Evolutionary conservation across 2,329 filamentous ascomycete species (phyloP), one percentile per base, ranked within the genome.

Genomic region (Lachnellula arida): DNA sequence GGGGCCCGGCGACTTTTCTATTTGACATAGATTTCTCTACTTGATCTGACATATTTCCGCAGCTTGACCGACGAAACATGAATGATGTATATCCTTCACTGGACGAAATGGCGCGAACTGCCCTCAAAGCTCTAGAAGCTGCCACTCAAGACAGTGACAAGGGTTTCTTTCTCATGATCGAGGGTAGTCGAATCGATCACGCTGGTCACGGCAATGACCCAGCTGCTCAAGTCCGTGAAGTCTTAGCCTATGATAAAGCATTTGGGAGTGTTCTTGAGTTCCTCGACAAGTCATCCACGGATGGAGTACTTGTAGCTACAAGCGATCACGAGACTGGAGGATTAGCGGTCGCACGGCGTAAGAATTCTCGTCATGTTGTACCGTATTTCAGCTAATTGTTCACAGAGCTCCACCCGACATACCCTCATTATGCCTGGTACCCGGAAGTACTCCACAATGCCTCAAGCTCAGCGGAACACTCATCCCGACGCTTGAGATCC

Each of bases 101-200:
- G 42, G 88, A 89, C 69, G 92, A 97, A 73, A 97, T 97, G 91
- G 84, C 93, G 8, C 80, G 81, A 63, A 90, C 89, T 15, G 93
- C 94, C 1, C 77, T 99, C 59, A 83, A 80, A 14, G 85, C 89
- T 1, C 81, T 99, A 23, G 87, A 88, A 60, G 84, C 85, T 57
- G 94, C 92, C 0, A 97, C 94, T 0, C 79, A 82, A 67, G 79
- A 92, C 68, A 91, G 83, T 60, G 91, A 97, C 43, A 85, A 95
- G 72, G 94, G 94, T 4, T 99, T 97, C 78, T 99, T 99, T 74
- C 78, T 99, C 65, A 96, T 99, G 93, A 95, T 99, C 59, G 94
- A 99, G 73, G 94, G 92, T 4, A 96, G 90, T 66, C 82, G 94
- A 43, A 97, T 99, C 66, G 94, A 99, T 68, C 94, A 99, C 70